These are phyloP conservation scores for Kwoniella europaea DNA, from an alignment of 768 basidiomycete genomes.

Conservation along the genomic window DNA sequence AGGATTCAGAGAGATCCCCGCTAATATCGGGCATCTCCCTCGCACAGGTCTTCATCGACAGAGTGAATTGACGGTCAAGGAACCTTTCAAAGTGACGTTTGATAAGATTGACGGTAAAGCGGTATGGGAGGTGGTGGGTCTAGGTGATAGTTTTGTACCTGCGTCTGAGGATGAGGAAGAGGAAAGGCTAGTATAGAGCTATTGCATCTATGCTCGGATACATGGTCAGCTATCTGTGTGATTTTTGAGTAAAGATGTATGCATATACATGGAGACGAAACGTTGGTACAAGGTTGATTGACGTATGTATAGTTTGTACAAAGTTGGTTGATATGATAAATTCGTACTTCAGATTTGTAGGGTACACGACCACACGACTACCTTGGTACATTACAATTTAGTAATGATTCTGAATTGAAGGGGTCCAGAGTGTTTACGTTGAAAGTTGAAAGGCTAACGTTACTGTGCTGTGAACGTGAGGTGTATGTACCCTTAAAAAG, in stretches of 20 bases:
- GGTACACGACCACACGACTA: not conserved
- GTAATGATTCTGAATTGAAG: conserved; percentile 17
- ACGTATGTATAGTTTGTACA: not conserved
- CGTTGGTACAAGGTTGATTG: not conserved
- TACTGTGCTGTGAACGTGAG: no score
- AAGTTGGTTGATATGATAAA: not conserved
- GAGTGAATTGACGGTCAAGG: conserved; percentile 55
- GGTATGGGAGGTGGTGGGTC: conserved; percentile 50
- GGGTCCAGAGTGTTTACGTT: conserved; percentile 12
- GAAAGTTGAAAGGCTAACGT: not conserved
- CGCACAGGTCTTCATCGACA: conserved; percentile 55
- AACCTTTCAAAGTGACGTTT: conserved; percentile 54
- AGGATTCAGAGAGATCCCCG: not conserved
- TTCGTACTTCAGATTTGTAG: not conserved
- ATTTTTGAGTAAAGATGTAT: not conserved
- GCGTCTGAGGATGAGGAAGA: conserved; percentile 58
- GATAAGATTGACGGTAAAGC: conserved; percentile 37
- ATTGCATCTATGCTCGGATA: not conserved
- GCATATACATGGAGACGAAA: not conserved
- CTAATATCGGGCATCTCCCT: not conserved
- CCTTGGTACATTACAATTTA: conserved; percentile 9
- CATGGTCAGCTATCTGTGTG: not conserved
- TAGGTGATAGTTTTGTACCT: conserved; percentile 67
- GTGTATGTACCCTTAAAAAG: no score
- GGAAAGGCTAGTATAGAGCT: conserved; percentile 17